Conservation (phyloP, 2,329 filamentous ascomycete species). For the Colletotrichum ledebouriae region DNA sequence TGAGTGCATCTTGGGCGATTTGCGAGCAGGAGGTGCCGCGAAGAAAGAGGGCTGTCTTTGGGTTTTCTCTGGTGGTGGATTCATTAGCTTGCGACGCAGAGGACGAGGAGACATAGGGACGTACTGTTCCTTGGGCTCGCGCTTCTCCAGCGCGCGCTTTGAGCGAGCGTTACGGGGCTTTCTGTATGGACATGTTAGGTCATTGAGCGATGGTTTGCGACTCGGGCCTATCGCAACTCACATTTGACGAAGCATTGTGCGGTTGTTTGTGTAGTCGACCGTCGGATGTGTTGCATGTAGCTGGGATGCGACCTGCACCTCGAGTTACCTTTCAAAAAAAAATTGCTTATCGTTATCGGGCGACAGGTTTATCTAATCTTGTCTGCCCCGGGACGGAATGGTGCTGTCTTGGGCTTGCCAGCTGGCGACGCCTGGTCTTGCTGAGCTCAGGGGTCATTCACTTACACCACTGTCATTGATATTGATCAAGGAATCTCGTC, state of each 20-base stretch:
- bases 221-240: slow-evolving; percentile 46
- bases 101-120: not conserved
- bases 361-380: slow-evolving; percentile 18
- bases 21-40: slow-evolving; percentile 89
- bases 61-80: slow-evolving; percentile 72
- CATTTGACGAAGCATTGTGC: slow-evolving; percentile 65
- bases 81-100: slow-evolving; percentile 15
- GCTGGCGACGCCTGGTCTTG: too few relatives aligned
- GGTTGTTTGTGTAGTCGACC: slow-evolving; percentile 37
- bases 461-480: too few relatives aligned
- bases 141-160: slow-evolving; percentile 94
- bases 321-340: slow-evolving; percentile 36
- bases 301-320: slow-evolving; percentile 29
- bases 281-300: slow-evolving; percentile 39
- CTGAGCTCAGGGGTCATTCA: too few relatives aligned
- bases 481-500: too few relatives aligned
- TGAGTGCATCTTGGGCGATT: slow-evolving; percentile 84
- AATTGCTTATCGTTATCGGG: slow-evolving; percentile 39
- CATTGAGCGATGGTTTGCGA: too few relatives aligned
- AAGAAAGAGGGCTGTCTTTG: slow-evolving; percentile 90
- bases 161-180: slow-evolving; percentile 83
- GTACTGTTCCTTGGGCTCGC: slow-evolving; percentile 81
- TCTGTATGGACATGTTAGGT: slow-evolving; percentile 50
- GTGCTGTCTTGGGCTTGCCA: too few relatives aligned
- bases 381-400: slow-evolving; percentile 12